Conservation (phyloP, 2,329 filamentous ascomycete species). For the Penicillium sumatraense region DNA sequence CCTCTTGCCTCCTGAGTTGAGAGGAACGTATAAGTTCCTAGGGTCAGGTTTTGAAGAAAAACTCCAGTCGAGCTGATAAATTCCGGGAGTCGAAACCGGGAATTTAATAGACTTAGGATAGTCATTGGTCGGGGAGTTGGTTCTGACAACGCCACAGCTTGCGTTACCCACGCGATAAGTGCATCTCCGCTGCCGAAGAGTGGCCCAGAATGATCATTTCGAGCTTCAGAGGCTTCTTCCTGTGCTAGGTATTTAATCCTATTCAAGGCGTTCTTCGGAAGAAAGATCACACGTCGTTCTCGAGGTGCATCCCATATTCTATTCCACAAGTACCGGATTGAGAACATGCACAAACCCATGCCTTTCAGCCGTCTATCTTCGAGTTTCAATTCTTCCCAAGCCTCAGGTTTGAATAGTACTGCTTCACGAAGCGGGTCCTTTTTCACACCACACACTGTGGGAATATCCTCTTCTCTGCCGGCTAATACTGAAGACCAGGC, state of each 20-base stretch:
- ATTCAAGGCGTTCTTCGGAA: not conserved
- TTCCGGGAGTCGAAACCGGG: constrained; percentile 2
- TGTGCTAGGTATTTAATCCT: not conserved
- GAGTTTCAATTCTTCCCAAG: not conserved
- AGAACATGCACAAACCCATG: not conserved
- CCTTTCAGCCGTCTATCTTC: not conserved
- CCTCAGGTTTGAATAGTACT: not conserved
- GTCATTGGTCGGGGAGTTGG: constrained; percentile 3
- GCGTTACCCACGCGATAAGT: constrained; percentile 1
- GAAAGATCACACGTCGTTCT: not conserved
- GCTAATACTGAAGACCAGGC: constrained; percentile 7
- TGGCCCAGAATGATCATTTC: not conserved
- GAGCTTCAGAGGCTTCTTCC: not conserved
- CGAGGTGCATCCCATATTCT: not conserved
- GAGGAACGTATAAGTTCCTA: constrained; percentile 6
- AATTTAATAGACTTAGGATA: constrained; percentile 1
- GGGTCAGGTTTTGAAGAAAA: constrained; percentile 5
- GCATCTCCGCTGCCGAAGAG: not conserved
- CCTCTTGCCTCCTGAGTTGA: not conserved
- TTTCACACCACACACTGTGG: not conserved
- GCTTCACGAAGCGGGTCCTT: not conserved
- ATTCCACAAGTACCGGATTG: not conserved
- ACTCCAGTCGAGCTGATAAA: not conserved
- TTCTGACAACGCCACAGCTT: not conserved
- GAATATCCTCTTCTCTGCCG: constrained; percentile 1